phyloP scores from a whole-genome alignment of 2,329 filamentous ascomycete species.

The Cryoendolithus antarcticus region DNA sequence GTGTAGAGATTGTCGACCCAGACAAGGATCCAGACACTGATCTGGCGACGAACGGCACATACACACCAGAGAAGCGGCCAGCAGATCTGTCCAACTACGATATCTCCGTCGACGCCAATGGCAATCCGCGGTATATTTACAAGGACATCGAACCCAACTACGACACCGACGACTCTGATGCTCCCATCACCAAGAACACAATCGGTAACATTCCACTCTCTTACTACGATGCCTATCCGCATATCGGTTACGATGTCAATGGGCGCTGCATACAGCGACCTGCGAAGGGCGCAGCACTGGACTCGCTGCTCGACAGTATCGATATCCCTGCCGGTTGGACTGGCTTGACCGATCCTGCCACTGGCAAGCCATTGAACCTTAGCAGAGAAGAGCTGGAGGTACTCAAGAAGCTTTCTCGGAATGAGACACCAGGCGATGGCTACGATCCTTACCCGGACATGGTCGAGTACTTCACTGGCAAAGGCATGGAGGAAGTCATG shows the following conservation, averaged over 20 bases:
- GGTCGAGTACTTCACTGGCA: conserved; percentile 86
- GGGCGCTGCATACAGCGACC: conserved; percentile 96
- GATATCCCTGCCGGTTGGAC: conserved; percentile 97
- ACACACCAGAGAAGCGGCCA: conserved; percentile 11
- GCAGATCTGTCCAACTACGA: conserved; percentile 40
- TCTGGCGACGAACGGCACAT: conserved; percentile 11
- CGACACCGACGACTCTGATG: conserved; percentile 89
- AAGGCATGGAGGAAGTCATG: conserved; percentile 76
- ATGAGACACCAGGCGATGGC: conserved; percentile 73
- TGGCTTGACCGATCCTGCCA: conserved; percentile 82
- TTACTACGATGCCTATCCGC: conserved; percentile 95
- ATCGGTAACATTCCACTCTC: conserved; percentile 89
- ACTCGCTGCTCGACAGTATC: conserved; percentile 89
- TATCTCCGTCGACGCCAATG: conserved; percentile 72
- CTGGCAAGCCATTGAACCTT: conserved; percentile 81
- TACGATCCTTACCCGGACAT: conserved; percentile 91
- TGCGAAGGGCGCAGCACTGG: conserved; percentile 82
- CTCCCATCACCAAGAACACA: conserved; percentile 67
- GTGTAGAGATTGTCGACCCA: too few relatives aligned
- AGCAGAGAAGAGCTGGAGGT: conserved; percentile 81
- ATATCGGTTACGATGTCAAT: conserved; percentile 98
- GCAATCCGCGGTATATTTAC: conserved; percentile 81
- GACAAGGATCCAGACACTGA: conserved; percentile 16
- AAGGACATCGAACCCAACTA: conserved; percentile 88
- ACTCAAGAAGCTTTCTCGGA: conserved; percentile 75